These are phyloP conservation scores for Alternaria tenuissima DNA, from an alignment of 2,329 filamentous ascomycete species.

Conservation along the genomic window DNA sequence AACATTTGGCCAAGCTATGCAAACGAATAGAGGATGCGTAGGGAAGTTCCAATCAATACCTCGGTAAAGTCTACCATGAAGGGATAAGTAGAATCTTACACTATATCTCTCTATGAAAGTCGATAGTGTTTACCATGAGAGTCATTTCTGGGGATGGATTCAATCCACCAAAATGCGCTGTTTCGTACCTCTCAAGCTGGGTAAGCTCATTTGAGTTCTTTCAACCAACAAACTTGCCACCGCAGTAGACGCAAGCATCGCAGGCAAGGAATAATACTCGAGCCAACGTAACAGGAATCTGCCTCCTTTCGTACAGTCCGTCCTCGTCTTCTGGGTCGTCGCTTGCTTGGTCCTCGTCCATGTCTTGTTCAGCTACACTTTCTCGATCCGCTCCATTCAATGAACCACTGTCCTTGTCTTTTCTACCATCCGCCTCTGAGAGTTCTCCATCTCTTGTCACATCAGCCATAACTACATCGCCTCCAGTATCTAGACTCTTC, in stretches of 20 bases:
- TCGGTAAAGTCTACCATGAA: background rate
- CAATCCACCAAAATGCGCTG: background rate
- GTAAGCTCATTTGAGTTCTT: background rate
- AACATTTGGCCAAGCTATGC: background rate
- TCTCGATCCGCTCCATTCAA: background rate
- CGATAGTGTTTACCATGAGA: background rate
- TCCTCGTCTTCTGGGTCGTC: background rate
- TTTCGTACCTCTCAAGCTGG: background rate
- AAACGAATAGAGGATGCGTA: background rate
- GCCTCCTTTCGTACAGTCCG: background rate
- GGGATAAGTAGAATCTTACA: background rate
- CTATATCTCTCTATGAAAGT: background rate
- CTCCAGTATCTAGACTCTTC: conserved; percentile 5
- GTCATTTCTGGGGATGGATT: background rate
- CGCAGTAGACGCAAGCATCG: conserved; percentile 51
- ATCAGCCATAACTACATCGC: background rate
- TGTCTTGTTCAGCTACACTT: background rate
- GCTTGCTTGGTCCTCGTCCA: conserved; percentile 3
- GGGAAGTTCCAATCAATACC: background rate
- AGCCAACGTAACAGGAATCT: conserved; percentile 33
- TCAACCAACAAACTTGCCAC: conserved; percentile 46
- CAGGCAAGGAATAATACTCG: conserved; percentile 45
- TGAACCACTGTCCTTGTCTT: background rate
- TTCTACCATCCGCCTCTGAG: background rate
- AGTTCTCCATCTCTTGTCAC: background rate